These are phyloP conservation scores for Atkinsonella texensis DNA, from an alignment of 2,329 filamentous ascomycete species.

Conservation along the genomic window DNA sequence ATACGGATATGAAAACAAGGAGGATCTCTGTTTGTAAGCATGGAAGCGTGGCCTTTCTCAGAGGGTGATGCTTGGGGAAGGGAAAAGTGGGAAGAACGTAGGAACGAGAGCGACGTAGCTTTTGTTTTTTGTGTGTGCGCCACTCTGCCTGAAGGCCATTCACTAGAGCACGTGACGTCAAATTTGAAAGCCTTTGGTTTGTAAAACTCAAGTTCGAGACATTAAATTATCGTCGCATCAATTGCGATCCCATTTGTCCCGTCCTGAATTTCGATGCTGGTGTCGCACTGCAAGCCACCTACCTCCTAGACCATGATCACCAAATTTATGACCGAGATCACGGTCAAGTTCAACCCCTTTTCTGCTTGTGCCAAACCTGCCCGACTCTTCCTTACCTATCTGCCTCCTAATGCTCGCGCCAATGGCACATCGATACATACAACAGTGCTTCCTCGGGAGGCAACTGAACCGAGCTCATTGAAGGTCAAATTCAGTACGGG, in stretches of 20 bases:
- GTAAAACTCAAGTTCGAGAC: background rate
- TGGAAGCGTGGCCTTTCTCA: conserved; percentile 14
- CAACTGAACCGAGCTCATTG: conserved; percentile 56
- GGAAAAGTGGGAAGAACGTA: conserved; percentile 1
- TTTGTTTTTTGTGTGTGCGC: background rate
- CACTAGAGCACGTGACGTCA: conserved; percentile 5
- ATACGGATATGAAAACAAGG: background rate
- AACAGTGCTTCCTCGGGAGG: conserved; percentile 58
- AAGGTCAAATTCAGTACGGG: conserved; percentile 77
- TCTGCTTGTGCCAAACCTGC: conserved; percentile 66
- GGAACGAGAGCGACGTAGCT: background rate
- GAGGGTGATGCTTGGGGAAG: conserved; percentile 12
- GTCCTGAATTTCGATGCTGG: background rate
- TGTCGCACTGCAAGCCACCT: conserved; percentile 5
- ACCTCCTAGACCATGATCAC: conserved; percentile 55
- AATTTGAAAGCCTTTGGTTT: conserved; percentile 1
- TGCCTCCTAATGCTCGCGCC: conserved; percentile 67
- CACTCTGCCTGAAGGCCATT: background rate
- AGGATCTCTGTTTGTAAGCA: conserved; percentile 12
- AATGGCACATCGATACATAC: conserved; percentile 67
- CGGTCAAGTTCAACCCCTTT: conserved; percentile 88
- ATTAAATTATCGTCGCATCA: background rate
- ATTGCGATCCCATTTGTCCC: background rate
- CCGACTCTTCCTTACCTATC: conserved; percentile 73
- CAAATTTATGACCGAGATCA: conserved; percentile 74